Evolutionary conservation across 768 basidiomycete species (phyloP).

Genomic region (Lactarius indigo): DNA sequence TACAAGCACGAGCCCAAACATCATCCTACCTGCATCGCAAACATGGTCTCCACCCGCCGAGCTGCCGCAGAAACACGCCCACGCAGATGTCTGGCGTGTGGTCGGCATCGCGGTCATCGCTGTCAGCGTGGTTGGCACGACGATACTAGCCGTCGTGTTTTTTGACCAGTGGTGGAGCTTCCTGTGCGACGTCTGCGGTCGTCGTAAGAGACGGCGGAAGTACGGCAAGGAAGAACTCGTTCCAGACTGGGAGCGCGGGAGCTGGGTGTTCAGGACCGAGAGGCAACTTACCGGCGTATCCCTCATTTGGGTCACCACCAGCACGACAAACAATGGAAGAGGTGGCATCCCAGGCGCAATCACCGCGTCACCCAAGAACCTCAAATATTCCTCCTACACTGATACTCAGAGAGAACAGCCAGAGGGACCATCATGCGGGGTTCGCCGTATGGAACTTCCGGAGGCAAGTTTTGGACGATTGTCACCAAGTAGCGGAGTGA

Average conservation of each 20-base stretch:
- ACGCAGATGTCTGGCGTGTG: constrained; percentile 53
- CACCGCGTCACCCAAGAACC: neutral
- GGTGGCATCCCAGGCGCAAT: neutral
- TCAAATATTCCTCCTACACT: neutral
- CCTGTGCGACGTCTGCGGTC: constrained; percentile 47
- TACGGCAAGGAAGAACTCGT: constrained; percentile 51
- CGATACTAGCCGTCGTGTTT: constrained; percentile 57
- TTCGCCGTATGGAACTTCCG: neutral
- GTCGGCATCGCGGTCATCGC: constrained; percentile 64
- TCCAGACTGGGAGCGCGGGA: constrained; percentile 59
- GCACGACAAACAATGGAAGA: constrained; percentile 11
- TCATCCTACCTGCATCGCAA: neutral
- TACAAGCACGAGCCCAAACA: constrained; percentile 1
- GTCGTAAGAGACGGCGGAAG: constrained; percentile 30
- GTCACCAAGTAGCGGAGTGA: neutral
- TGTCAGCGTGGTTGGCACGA: constrained; percentile 53
- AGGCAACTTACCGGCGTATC: constrained; percentile 31
- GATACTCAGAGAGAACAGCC: neutral
- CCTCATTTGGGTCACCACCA: constrained; percentile 30
- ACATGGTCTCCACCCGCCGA: constrained; percentile 4
- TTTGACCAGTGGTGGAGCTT: constrained; percentile 72
- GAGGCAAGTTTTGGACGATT: neutral
- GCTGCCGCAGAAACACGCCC: constrained; percentile 12
- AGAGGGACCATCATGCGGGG: neutral
- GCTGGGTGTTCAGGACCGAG: constrained; percentile 47